A percentile compares a stretch with the other conserved stretches of the same genome.
Evolutionary conservation across 495 filamentous ascomycete species (phyloP).

Genomic region (Penicillium egyptiacum): DNA sequence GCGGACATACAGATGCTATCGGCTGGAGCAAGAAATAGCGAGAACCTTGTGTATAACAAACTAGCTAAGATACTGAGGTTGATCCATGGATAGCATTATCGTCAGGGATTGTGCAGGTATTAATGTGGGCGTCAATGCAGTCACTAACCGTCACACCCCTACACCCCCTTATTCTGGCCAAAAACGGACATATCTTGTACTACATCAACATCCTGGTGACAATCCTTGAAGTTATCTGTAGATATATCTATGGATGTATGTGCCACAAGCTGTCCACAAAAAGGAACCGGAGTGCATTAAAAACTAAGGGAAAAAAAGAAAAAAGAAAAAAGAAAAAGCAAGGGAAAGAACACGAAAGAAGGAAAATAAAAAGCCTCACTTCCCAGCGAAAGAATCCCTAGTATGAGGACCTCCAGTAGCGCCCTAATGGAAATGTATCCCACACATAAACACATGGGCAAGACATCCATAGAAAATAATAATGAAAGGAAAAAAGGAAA

Average conservation of each 20-base stretch:
- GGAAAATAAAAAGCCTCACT: neutral
- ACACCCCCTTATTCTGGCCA: too few relatives aligned
- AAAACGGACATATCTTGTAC: too few relatives aligned
- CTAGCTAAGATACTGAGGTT: neutral
- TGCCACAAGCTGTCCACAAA: too few relatives aligned
- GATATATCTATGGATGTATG: neutral
- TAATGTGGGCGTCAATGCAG: neutral
- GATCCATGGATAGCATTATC: neutral
- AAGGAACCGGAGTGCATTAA: neutral
- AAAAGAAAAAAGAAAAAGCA: neutral
- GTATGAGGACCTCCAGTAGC: slow-evolving; percentile 4
- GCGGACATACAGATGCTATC: neutral
- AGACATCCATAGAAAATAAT: neutral
- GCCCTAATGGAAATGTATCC: neutral
- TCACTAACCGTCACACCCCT: too few relatives aligned
- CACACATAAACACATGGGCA: neutral
- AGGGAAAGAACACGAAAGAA: too few relatives aligned
- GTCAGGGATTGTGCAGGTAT: neutral
- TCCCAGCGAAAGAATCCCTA: slow-evolving; percentile 3
- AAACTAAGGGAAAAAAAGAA: too few relatives aligned
- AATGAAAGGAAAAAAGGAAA: neutral
- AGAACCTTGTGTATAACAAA: neutral
- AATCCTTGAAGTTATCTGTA: neutral
- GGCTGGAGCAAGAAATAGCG: neutral
- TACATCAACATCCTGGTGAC: neutral